phyloP scores from a whole-genome alignment of 805 yeast species.

The Cyberlindnera lachancei region DNA sequence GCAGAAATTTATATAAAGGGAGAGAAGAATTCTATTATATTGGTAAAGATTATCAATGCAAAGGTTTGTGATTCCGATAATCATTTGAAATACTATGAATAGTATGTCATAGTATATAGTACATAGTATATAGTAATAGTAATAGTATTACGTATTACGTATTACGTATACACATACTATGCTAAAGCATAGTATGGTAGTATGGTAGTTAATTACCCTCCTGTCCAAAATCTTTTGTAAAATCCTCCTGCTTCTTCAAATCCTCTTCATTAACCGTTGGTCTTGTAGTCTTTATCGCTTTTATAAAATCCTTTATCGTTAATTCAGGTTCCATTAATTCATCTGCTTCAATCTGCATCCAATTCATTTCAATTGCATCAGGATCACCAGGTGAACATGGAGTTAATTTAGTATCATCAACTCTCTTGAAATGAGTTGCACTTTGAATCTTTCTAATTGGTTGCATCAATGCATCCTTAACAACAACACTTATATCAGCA shows the following conservation, averaged over 20 bases:
- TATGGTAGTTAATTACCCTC: conserved; percentile 91
- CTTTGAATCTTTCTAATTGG: conserved; percentile 92
- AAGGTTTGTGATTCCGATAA: conserved; percentile 76
- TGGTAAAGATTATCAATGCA: conserved; percentile 58
- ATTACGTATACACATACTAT: no score
- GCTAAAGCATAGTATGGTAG: no score
- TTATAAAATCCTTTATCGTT: conserved; percentile 85
- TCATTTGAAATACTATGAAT: conserved; percentile 25
- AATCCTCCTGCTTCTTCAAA: conserved; percentile 72
- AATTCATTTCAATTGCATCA: conserved; percentile 80
- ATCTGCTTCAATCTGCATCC: conserved; percentile 89
- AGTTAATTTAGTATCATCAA: conserved; percentile 47
- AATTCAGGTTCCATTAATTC: conserved; percentile 86
- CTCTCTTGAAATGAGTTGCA: conserved; percentile 87
- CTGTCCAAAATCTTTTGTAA: conserved; percentile 93
- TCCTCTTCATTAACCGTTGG: conserved; percentile 92
- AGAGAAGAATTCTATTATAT: conserved; percentile 57
- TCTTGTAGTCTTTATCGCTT: conserved; percentile 83
- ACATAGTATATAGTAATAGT: no score
- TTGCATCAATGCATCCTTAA: conserved; percentile 95
- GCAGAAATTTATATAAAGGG: conserved; percentile 62
- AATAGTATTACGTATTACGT: no score
- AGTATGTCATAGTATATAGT: no score
- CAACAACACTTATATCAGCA: conserved; percentile 93
- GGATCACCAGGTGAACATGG: conserved; percentile 98